Percentiles rank a stretch among this genome's conserved stretches.
phyloP scores from a whole-genome alignment of 257 asterid genomes.

The Cordia subcordata region DNA sequence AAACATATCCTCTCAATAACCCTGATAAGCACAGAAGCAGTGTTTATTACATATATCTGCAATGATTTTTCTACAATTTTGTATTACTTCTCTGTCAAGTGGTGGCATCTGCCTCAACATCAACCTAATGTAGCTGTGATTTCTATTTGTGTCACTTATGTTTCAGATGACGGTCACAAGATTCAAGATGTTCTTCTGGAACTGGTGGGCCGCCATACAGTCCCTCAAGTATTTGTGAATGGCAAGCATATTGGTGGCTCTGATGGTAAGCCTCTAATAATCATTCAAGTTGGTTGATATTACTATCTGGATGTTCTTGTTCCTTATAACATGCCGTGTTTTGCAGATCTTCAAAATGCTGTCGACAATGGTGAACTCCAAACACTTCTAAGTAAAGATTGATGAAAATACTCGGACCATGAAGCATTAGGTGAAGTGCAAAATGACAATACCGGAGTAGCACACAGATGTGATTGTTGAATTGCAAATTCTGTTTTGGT shows the following conservation, averaged over 20 bases:
- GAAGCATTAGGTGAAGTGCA: too few relatives aligned
- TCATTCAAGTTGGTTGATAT: background rate
- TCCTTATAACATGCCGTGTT: background rate
- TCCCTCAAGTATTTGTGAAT: conserved; percentile 92
- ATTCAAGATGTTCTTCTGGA: conserved; percentile 80
- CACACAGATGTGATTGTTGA: background rate
- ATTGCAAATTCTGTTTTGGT: too few relatives aligned
- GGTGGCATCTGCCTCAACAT: background rate
- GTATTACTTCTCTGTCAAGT: background rate
- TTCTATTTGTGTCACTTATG: conserved; percentile 8
- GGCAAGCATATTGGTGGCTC: conserved; percentile 97
- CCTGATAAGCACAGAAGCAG: background rate
- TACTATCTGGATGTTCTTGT: background rate
- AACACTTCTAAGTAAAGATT: conserved; percentile 31
- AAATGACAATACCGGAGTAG: too few relatives aligned
- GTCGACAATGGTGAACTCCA: conserved; percentile 30
- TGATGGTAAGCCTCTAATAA: conserved; percentile 51
- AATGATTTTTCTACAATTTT: background rate
- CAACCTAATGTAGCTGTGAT: conserved; percentile 4
- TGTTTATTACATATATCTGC: too few relatives aligned
- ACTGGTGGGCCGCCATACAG: conserved; percentile 76
- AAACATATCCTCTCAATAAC: background rate
- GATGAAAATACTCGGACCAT: background rate
- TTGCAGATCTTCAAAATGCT: conserved; percentile 38
- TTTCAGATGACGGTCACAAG: conserved; percentile 72